A percentile compares a stretch with the other conserved stretches of the same genome.
Evolutionary conservation across 176 grass and related monocot species (phyloP).

Genomic region (Juncus effusus): DNA sequence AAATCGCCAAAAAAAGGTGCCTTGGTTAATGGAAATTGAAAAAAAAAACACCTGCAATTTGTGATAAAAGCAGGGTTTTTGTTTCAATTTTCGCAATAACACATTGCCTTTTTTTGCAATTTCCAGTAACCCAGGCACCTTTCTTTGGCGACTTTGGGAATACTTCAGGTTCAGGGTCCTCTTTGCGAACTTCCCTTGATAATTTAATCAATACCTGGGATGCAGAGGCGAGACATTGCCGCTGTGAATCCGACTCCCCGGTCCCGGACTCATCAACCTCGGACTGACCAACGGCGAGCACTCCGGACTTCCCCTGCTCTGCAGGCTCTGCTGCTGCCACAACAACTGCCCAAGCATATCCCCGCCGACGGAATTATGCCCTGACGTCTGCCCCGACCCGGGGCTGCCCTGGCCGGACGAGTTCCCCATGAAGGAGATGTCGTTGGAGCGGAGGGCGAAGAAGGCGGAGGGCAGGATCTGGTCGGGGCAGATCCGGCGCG

Average conservation of each 20-base stretch:
- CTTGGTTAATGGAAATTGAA: too few species aligned
- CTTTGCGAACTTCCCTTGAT: too few species aligned
- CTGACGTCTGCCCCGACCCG: conserved; percentile 94
- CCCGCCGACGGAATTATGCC: conserved; percentile 96
- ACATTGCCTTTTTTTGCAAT: too few species aligned
- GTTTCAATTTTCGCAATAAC: too few species aligned
- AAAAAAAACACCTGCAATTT: too few species aligned
- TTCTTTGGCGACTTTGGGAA: too few species aligned
- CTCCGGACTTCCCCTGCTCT: conserved; percentile 82
- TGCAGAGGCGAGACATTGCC: conserved; percentile 88
- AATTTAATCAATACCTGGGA: conserved; percentile 27
- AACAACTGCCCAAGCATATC: conserved; percentile 87
- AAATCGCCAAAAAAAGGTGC: too few species aligned
- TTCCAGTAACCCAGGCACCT: too few species aligned
- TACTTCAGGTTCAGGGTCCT: too few species aligned
- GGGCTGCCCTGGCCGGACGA: conserved; percentile 97
- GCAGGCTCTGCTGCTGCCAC: conserved; percentile 53
- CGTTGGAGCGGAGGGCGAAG: conserved; percentile 69
- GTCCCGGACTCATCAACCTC: conserved; percentile 91
- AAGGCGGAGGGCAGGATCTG: conserved; percentile 84
- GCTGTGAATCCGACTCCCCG: conserved; percentile 94
- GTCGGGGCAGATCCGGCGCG: conserved; percentile 70
- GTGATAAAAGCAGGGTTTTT: too few species aligned
- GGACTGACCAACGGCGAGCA: conserved; percentile 91
- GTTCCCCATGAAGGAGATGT: conserved; percentile 46